Conservation (phyloP, 306 rosid species). For the Begonia fuchsioides region DNA sequence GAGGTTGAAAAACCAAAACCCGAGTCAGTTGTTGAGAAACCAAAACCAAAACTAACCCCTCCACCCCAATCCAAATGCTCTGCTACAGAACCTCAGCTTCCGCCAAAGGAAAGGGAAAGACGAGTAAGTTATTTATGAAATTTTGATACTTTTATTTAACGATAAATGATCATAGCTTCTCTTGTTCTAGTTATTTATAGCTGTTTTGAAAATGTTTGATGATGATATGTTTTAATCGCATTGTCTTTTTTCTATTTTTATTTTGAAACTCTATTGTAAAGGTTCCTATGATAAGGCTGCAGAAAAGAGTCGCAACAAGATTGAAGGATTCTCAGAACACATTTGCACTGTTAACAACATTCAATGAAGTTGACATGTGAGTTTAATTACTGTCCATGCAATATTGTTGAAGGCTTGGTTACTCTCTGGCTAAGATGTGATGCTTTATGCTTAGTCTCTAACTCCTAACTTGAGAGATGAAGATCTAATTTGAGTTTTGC, state of each 20-base stretch:
- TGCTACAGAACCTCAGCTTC: constrained; percentile 71
- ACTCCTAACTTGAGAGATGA: too few relatives aligned
- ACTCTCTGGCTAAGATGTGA: too few relatives aligned
- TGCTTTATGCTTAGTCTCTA: too few relatives aligned
- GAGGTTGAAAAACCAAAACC: constrained; percentile 25
- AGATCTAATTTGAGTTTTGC: too few relatives aligned
- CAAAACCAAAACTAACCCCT: constrained; percentile 29
- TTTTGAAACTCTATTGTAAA: constrained; percentile 9
- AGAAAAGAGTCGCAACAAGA: constrained; percentile 52
- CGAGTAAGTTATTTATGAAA: constrained; percentile 25
- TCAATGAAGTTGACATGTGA: constrained; percentile 83
- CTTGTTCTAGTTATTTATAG: too few relatives aligned
- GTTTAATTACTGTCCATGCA: constrained; percentile 11
- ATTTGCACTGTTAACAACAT: constrained; percentile 70
- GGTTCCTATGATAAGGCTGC: constrained; percentile 83
- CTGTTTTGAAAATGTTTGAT: too few relatives aligned
- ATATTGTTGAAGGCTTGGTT: too few relatives aligned
- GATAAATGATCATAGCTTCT: too few relatives aligned
- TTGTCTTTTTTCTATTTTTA: too few relatives aligned
- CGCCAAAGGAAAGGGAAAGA: constrained; percentile 71
- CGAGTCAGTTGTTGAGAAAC: constrained; percentile 34
- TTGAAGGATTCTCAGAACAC: constrained; percentile 87
- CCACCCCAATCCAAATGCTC: constrained; percentile 30
- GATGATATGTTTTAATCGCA: too few relatives aligned
- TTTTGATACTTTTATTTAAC: background rate